Percentiles rank a stretch among this genome's conserved stretches.
These are phyloP conservation scores for Rasamsonia emersonii DNA, from an alignment of 2,329 filamentous ascomycete genomes.

Conservation along the genomic window DNA sequence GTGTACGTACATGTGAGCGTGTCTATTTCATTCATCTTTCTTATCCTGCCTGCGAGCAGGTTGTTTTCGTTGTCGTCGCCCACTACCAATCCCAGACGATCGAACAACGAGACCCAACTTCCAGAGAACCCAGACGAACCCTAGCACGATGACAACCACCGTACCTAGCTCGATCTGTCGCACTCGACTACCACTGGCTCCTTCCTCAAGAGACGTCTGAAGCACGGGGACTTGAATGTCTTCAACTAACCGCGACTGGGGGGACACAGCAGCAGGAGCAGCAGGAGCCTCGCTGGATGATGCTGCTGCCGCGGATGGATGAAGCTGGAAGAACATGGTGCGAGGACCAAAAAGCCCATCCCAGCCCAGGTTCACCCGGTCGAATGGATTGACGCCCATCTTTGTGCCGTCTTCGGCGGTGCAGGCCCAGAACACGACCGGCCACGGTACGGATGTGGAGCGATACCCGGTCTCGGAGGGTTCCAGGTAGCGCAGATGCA, in stretches of 20 bases:
- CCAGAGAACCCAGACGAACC: constrained; percentile 63
- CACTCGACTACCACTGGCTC: constrained; percentile 30
- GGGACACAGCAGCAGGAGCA: too few relatives aligned
- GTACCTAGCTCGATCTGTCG: constrained; percentile 47
- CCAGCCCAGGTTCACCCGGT: constrained; percentile 74
- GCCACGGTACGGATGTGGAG: constrained; percentile 61
- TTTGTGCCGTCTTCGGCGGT: constrained; percentile 50
- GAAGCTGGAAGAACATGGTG: constrained; percentile 76
- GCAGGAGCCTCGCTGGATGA: too few relatives aligned
- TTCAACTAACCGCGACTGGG: constrained; percentile 40
- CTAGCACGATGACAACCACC: constrained; percentile 49
- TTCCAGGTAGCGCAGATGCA: constrained; percentile 75
- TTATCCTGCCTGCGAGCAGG: too few relatives aligned
- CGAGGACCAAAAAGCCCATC: constrained; percentile 67
- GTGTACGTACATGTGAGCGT: too few relatives aligned
- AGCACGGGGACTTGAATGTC: constrained; percentile 58
- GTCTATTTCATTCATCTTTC: too few relatives aligned
- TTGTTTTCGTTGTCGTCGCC: too few relatives aligned
- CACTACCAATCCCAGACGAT: too few relatives aligned
- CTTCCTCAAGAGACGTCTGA: constrained; percentile 43
- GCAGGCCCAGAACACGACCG: constrained; percentile 87
- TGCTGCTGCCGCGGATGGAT: constrained; percentile 38
- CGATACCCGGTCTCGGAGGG: constrained; percentile 50
- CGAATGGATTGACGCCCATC: constrained; percentile 74
- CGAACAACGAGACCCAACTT: constrained; percentile 38